Base-by-base conservation (phyloP, 192 early-diverging fungal species). In the Pilaira anomala region DNA sequence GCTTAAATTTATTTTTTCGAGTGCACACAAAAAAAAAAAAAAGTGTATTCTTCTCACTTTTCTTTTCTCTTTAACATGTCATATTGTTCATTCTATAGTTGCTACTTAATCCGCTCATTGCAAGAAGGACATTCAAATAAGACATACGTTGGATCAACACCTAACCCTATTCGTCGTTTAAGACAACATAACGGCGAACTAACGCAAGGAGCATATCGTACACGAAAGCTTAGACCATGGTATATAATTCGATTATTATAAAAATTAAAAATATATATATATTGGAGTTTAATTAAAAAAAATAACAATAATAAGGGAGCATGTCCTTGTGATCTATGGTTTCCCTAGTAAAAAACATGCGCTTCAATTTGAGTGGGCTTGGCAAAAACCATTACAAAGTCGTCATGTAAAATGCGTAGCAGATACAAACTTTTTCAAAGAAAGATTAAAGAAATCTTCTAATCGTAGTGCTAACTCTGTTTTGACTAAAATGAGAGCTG, bases 161-260 rank as follows among this genome's bases (percentile, higher is more conserved):
- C 66, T 3, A 24, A 67, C n/a, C 66, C 66, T 19, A 50, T 67
- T 28, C 41, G 46, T 21, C 46, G 66, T 26, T 40, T 67, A 28
- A 41, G 66, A 29, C 66, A 67, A 18, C 66, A 67, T 26, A 67
- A 67, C 40, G 66, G 66, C 7, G 66, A 67, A 18, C 30, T 67
- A 21, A 48, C 57, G 11, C 66, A 67, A 50, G 66, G 66, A 19
- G 66, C 66, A 1, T 58, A 29, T 24, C 26, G 42, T 13, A 67
- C 66, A 29, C 60, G 7, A 26, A 48, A 16, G 7, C 39, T 60
- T 14, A 25, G 65, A 9, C 65, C 65, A 24, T 67, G 65, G 65
- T 67, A 60, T 8, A 13, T 18, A 25, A 5, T 18, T 0, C 7
- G 6, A 55, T 16, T 25, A 16, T 61, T 29, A 29, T 16, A 29